Evolutionary conservation across 352 stramenopile species (phyloP), one percentile per base, ranked within the genome.

Genomic region (Thraustochytrium sp.): DNA sequence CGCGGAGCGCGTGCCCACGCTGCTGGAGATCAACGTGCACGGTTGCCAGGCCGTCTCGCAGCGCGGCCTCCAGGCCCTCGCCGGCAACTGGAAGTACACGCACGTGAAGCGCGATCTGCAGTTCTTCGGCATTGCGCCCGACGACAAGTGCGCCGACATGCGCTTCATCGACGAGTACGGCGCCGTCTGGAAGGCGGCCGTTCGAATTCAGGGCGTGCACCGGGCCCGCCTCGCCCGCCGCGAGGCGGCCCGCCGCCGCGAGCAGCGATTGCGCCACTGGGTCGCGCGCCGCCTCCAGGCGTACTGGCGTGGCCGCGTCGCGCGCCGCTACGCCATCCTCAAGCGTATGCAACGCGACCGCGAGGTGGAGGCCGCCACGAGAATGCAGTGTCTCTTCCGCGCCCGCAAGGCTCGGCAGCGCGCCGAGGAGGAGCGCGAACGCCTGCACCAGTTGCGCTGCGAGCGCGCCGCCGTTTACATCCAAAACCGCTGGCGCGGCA

Each of bases 401-500:
- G 53, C 59, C 23, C 56, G 34, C n/a, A 61, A 56, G n/a, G 75
- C 75, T 13, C 53, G 59, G 11, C 18, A 48, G 40, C 11, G 21
- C 11, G 65, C 65, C 31, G 75, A 11, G 21, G 2, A 56, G 18
- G 40, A 82, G 49, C 53, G 75, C 37, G 38, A 74, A 9, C 23
- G 44, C 11, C 16, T 74, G 34, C 21, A 76, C 11, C 18, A 49
- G n/a, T 18, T 74, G 13, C 18, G 37, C 13, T 31, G 44, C 2
- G 11, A 78, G 68, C 11, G 49, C 8, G 85, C 82, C 23, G 85
- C 87, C 54, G 87, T 85, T 68, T 88, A 82, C 21, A 88, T 91
- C 82, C 89, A 91, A 74, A 86, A 85, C 54, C n/a, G 82, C 13
- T 87, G 73, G 51, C 85, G 86, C 21, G 77, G 91, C 5, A 89